Conservation (phyloP, 148 eudicot genomes). For the Drosera capensis region DNA sequence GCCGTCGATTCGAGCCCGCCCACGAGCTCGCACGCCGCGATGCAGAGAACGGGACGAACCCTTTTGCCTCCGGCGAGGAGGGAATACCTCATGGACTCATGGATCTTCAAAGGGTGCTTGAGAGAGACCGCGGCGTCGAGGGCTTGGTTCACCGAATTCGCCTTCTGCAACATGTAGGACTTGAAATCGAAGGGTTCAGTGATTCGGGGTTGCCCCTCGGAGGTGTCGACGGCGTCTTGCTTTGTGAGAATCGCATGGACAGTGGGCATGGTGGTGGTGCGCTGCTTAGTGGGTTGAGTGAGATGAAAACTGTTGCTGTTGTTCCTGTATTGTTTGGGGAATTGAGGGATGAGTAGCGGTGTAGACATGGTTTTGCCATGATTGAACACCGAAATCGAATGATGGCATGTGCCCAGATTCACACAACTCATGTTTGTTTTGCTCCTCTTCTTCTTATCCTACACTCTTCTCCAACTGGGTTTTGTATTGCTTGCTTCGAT, state of each 20-base stretch:
- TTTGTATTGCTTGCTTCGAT: no score
- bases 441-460: no score
- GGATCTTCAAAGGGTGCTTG: slow-evolving; percentile 24
- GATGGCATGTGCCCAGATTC: slow-evolving; percentile 13
- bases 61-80: slow-evolving; percentile 59
- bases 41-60: slow-evolving; percentile 41
- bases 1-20: slow-evolving; percentile 32
- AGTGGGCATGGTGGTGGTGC: neutral
- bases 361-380: slow-evolving; percentile 1
- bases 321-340: neutral
- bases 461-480: no score
- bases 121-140: slow-evolving; percentile 25
- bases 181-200: slow-evolving; percentile 25
- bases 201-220: slow-evolving; percentile 1
- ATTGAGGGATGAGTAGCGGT: neutral
- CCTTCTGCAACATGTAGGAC: slow-evolving; percentile 26
- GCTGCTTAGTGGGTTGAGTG: neutral
- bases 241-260: slow-evolving; percentile 22
- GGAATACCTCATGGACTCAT: slow-evolving; percentile 50
- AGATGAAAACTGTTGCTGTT: neutral
- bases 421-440: slow-evolving; percentile 12
- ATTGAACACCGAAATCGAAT: slow-evolving; percentile 5
- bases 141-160: slow-evolving; percentile 24
- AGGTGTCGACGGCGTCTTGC: slow-evolving; percentile 12
- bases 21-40: slow-evolving; percentile 53